A percentile compares a stretch with the other conserved stretches of the same genome.
phyloP scores from a whole-genome alignment of 2,329 filamentous ascomycete genomes.

The Hymenoscyphus scutula region DNA sequence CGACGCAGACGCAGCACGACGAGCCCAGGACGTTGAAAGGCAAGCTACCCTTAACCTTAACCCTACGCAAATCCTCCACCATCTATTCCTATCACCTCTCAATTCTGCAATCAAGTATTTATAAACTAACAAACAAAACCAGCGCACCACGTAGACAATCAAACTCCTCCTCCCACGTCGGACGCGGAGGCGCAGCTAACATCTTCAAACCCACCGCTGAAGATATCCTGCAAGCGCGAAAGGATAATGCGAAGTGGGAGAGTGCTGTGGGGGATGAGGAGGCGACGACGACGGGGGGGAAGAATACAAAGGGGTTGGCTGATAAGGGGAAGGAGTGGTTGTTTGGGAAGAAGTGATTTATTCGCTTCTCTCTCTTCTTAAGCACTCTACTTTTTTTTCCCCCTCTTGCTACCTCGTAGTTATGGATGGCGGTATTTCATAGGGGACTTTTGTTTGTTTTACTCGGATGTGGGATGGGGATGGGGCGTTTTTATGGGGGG shows the following conservation, averaged over 20 bases:
- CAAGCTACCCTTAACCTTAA: no score
- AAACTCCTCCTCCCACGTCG: constrained; percentile 61
- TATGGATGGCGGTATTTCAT: not conserved
- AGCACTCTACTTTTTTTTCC: not conserved
- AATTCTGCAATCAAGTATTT: no score
- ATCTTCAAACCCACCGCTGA: constrained; percentile 49
- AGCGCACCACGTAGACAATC: constrained; percentile 49
- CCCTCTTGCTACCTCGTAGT: not conserved
- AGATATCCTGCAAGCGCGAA: constrained; percentile 34
- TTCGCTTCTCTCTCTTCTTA: no score
- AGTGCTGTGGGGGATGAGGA: constrained; percentile 31
- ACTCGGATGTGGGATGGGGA: not conserved
- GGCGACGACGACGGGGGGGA: constrained; percentile 15
- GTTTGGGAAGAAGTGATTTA: constrained; percentile 40
- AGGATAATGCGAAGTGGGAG: constrained; percentile 31
- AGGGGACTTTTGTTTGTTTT: not conserved
- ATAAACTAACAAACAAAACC: constrained; percentile 5
- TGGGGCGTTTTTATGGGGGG: not conserved
- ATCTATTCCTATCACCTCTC: no score
- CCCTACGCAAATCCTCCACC: no score
- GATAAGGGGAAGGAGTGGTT: constrained; percentile 27
- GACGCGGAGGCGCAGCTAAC: constrained; percentile 75
- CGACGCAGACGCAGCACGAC: constrained; percentile 70
- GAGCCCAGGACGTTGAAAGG: constrained; percentile 79
- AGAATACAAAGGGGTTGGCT: constrained; percentile 50